These are phyloP conservation scores for Tetracladium setigerum DNA, from an alignment of 495 filamentous ascomycete genomes.

Conservation along the genomic window DNA sequence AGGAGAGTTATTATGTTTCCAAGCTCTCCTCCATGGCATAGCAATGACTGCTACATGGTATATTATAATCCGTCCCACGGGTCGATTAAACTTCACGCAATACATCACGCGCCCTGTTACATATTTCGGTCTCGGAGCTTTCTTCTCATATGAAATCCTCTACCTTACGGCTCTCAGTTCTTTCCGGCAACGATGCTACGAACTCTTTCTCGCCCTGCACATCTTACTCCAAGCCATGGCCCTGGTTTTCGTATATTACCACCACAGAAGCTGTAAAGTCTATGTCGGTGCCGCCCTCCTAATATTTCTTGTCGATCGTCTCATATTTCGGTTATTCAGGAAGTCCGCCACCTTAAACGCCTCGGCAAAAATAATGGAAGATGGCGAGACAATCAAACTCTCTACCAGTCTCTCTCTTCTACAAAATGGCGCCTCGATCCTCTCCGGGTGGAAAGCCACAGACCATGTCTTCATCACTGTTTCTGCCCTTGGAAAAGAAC, in stretches of 20 bases:
- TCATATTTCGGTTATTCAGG: slow-evolving; percentile 44
- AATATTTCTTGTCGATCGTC: slow-evolving; percentile 51
- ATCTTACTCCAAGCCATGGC: slow-evolving; percentile 43
- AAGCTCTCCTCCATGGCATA: slow-evolving; percentile 35
- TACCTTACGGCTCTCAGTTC: slow-evolving; percentile 43
- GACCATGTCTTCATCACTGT: slow-evolving; percentile 54
- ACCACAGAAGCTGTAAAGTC: slow-evolving; percentile 29
- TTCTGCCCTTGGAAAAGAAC: slow-evolving; percentile 36
- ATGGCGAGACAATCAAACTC: slow-evolving; percentile 41
- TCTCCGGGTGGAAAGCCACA: slow-evolving; percentile 44
- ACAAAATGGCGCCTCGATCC: slow-evolving; percentile 23
- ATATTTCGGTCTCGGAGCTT: slow-evolving; percentile 38
- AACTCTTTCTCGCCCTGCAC: slow-evolving; percentile 50
- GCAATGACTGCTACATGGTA: slow-evolving; percentile 43
- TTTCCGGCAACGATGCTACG: slow-evolving; percentile 45
- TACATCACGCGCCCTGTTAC: slow-evolving; percentile 32
- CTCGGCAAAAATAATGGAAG: slow-evolving; percentile 38
- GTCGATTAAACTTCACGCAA: slow-evolving; percentile 21
- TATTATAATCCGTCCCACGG: slow-evolving; percentile 29
- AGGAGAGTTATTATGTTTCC: slow-evolving; percentile 38
- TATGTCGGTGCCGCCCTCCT: slow-evolving; percentile 35
- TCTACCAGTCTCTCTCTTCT: slow-evolving; percentile 26
- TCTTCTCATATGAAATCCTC: slow-evolving; percentile 40
- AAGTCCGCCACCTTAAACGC: slow-evolving; percentile 36
- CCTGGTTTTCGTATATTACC: slow-evolving; percentile 46